phyloP scores from a whole-genome alignment of 345 rosid species.

The Sisymbrium irio region DNA sequence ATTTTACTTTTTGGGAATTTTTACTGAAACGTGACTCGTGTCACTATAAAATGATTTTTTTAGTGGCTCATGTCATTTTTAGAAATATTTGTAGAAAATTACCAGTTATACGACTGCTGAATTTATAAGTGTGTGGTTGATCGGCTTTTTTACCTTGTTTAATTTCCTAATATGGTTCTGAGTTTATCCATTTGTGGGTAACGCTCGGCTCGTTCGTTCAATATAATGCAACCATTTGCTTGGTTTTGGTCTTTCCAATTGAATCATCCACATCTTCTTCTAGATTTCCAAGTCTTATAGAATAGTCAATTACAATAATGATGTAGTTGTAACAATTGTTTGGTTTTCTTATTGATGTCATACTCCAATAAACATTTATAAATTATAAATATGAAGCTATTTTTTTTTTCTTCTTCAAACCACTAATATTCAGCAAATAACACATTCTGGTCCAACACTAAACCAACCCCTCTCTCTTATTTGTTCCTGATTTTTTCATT shows the following conservation, averaged over 20 bases:
- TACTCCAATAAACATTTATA: background rate
- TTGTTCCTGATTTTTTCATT: conserved; percentile 1
- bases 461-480: conserved; percentile 18
- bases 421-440: conserved; percentile 17
- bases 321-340: background rate
- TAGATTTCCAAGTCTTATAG: background rate
- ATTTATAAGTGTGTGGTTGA: background rate
- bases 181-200: no score
- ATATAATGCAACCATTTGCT: no score
- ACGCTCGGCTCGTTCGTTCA: background rate
- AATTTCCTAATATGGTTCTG: background rate
- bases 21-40: no score
- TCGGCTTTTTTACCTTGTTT: background rate
- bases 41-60: no score
- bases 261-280: background rate
- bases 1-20: no score
- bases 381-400: background rate
- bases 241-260: no score
- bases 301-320: background rate
- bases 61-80: no score
- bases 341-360: conserved; percentile 13
- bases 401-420: background rate
- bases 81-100: no score
- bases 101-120: no score
- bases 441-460: conserved; percentile 8